Percentiles rank a stretch among this genome's conserved stretches.
These are phyloP conservation scores for Cornus kousa DNA, from an alignment of 148 eudicot species.

Conservation along the genomic window DNA sequence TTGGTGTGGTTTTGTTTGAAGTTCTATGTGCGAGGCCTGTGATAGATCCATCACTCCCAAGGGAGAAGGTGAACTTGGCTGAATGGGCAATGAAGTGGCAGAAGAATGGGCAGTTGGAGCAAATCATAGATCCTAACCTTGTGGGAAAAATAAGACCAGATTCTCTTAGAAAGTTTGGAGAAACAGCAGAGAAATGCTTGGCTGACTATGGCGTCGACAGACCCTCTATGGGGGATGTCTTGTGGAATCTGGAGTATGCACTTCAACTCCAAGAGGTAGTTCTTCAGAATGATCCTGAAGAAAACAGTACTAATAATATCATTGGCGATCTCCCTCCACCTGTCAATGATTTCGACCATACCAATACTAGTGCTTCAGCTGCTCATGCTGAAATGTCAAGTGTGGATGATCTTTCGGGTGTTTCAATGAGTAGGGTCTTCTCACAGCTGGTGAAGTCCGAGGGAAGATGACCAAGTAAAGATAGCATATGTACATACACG, in stretches of 20 bases:
- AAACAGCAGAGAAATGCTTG: conserved; percentile 92
- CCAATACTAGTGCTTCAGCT: conserved; percentile 34
- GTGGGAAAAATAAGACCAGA: conserved; percentile 63
- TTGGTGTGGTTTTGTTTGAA: conserved; percentile 87
- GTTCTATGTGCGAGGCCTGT: conserved; percentile 92
- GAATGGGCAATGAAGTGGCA: conserved; percentile 96
- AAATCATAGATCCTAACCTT: conserved; percentile 64
- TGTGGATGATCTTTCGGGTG: conserved; percentile 59
- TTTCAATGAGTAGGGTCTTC: conserved; percentile 83
- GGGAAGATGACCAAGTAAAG: conserved; percentile 42
- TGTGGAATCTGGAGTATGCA: conserved; percentile 89
- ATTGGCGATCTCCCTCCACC: conserved; percentile 65
- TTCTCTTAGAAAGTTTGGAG: conserved; percentile 79
- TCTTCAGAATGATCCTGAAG: conserved; percentile 59
- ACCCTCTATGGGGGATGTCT: conserved; percentile 93
- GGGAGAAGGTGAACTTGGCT: conserved; percentile 88
- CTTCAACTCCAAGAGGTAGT: conserved; percentile 84
- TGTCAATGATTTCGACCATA: conserved; percentile 44
- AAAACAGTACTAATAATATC: conserved; percentile 64
- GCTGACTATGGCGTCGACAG: conserved; percentile 88
- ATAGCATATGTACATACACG: not conserved
- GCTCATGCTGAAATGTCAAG: conserved; percentile 33
- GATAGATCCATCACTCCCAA: conserved; percentile 80
- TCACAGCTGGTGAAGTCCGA: conserved; percentile 78
- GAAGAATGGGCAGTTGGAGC: conserved; percentile 75